Percentiles rank a stretch among this genome's conserved stretches.
phyloP scores from a whole-genome alignment of 345 rosid genomes.

The Citrus australasica region DNA sequence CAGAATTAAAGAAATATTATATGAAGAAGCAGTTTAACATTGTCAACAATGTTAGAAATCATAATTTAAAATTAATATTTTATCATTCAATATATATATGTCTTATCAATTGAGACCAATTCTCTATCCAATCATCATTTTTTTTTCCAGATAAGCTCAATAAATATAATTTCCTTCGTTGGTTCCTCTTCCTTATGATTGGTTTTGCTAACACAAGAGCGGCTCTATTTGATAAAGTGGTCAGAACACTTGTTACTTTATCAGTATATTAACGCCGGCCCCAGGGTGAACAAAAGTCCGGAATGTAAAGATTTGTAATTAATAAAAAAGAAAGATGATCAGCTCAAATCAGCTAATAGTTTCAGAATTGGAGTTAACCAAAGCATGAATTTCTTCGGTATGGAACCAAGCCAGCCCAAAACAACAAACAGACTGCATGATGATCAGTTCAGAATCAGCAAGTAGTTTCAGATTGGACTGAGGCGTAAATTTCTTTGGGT shows the following conservation, averaged over 20 bases:
- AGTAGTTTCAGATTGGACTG: neutral
- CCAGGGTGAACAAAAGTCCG: neutral
- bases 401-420: neutral
- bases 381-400: too few species aligned
- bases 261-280: neutral
- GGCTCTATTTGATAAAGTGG: neutral
- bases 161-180: too few species aligned
- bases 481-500: neutral
- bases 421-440: neutral
- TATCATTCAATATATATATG: too few species aligned
- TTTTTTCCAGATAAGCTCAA: too few species aligned
- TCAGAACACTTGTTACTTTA: too few species aligned
- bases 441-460: too few species aligned
- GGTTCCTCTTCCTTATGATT: too few species aligned
- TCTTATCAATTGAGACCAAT: neutral
- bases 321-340: too few species aligned
- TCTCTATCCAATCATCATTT: neutral
- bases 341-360: neutral
- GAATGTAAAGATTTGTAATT: neutral
- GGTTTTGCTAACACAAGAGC: neutral
- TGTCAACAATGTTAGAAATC: too few species aligned
- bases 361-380: neutral
- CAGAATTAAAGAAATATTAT: neutral
- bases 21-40: neutral
- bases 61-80: too few species aligned